A percentile compares a stretch with the other conserved stretches of the same genome.
phyloP scores from a whole-genome alignment of 805 yeast species.

The Starmerella ratchasimensis region DNA sequence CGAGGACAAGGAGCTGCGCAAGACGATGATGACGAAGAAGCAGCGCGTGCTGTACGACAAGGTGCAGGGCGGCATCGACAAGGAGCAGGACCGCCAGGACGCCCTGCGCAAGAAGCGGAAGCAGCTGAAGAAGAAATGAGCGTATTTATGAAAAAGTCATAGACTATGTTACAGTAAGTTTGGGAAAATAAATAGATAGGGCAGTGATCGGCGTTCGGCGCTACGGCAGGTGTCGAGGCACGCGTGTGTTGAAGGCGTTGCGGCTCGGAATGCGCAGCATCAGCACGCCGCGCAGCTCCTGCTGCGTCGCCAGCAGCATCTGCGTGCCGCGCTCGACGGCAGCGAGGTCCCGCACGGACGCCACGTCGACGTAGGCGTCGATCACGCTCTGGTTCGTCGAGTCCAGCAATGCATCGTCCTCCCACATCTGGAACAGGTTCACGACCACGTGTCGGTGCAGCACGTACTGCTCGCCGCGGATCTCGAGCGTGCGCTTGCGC shows the following conservation, averaged over 20 bases:
- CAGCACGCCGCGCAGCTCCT: constrained; percentile 52
- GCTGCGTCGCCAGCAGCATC: constrained; percentile 48
- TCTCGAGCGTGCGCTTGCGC: constrained; percentile 47
- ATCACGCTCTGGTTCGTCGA: constrained; percentile 28
- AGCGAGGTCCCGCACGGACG: constrained; percentile 61
- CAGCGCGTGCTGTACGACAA: constrained; percentile 86
- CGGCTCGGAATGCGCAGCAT: constrained; percentile 65
- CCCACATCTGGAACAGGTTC: constrained; percentile 36
- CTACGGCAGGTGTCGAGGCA: constrained; percentile 22
- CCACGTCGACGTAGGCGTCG: constrained; percentile 56
- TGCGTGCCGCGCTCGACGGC: constrained; percentile 50
- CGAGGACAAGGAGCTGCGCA: constrained; percentile 81
- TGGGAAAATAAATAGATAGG: neutral
- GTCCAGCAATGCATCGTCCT: constrained; percentile 20
- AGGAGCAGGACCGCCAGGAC: constrained; percentile 67
- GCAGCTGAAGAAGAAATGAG: constrained; percentile 24
- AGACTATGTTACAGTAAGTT: neutral
- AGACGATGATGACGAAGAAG: constrained; percentile 96
- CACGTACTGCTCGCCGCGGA: constrained; percentile 47
- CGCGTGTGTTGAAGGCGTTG: constrained; percentile 65
- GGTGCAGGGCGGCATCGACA: constrained; percentile 82
- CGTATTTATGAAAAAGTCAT: neutral
- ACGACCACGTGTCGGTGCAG: constrained; percentile 43
- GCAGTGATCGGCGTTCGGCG: neutral
- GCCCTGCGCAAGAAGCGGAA: constrained; percentile 52